Evolutionary conservation across 2,329 filamentous ascomycete genomes (phyloP).

Genomic region (Fusarium liriodendri): DNA sequence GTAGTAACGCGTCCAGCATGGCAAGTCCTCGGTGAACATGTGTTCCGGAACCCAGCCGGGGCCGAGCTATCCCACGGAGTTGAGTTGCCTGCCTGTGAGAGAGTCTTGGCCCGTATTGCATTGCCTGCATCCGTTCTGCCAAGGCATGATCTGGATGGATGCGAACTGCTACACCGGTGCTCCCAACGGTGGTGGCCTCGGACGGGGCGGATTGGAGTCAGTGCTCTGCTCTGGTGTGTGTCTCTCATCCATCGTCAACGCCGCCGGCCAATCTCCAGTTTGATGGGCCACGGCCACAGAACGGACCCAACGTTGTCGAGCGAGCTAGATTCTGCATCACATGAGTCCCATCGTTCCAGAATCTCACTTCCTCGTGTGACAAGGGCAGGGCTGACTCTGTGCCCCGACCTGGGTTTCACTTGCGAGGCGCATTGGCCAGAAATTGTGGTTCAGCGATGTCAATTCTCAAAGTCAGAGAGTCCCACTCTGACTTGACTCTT

Average conservation of each 20-base stretch:
- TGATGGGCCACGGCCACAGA: not conserved
- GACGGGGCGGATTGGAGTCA: not conserved
- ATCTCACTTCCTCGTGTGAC: not conserved
- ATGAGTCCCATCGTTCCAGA: slow-evolving; percentile 4
- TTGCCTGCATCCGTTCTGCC: not conserved
- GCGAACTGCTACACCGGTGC: not conserved
- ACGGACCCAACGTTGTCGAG: not conserved
- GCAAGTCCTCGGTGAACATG: not conserved
- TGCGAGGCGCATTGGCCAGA: slow-evolving; percentile 17
- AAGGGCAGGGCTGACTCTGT: not conserved
- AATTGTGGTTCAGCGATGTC: slow-evolving; percentile 32
- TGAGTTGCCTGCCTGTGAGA: not conserved
- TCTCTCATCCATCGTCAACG: not conserved
- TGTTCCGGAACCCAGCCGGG: not conserved
- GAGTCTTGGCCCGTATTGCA: slow-evolving; percentile 1
- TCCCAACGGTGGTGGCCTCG: not conserved
- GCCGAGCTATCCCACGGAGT: not conserved
- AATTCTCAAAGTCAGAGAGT: slow-evolving; percentile 16
- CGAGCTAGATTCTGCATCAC: not conserved
- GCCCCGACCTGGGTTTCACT: not conserved
- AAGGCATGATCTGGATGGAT: not conserved
- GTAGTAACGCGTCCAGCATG: not conserved
- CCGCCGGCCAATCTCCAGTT: not conserved
- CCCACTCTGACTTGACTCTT: not conserved
- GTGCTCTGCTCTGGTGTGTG: not conserved